phyloP scores from a whole-genome alignment of 495 filamentous ascomycete genomes.

The Annulohypoxylon maeteangense region DNA sequence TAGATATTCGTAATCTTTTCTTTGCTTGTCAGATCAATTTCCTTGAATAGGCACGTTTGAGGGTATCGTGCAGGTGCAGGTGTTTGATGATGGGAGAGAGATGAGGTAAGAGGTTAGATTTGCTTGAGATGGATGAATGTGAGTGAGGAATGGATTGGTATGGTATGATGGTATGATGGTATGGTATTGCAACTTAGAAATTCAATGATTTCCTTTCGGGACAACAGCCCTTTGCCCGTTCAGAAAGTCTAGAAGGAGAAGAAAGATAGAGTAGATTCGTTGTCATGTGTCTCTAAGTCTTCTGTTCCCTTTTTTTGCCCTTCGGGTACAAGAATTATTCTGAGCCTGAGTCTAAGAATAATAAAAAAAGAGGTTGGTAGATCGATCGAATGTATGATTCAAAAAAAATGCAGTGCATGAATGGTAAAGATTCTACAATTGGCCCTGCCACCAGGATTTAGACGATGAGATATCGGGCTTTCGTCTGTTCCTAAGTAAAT shows the following conservation, averaged over 20 bases:
- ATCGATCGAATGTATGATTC: slow-evolving; percentile 24
- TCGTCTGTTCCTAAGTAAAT: slow-evolving; percentile 42
- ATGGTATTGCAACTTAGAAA: slow-evolving; percentile 47
- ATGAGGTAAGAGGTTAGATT: slow-evolving; percentile 16
- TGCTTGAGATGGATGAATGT: slow-evolving; percentile 1
- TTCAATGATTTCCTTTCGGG: slow-evolving; percentile 39
- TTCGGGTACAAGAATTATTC: slow-evolving; percentile 37
- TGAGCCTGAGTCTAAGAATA: slow-evolving; percentile 11
- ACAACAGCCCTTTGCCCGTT: slow-evolving; percentile 42
- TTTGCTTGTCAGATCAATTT: slow-evolving; percentile 42
- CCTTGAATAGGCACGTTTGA: slow-evolving; percentile 25
- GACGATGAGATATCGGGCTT: slow-evolving; percentile 20
- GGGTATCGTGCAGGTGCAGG: slow-evolving; percentile 18
- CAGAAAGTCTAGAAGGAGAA: slow-evolving; percentile 36
- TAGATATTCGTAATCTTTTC: slow-evolving; percentile 16
- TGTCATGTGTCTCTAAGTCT: slow-evolving; percentile 43
- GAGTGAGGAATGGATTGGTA: slow-evolving; percentile 24
- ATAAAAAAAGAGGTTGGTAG: slow-evolving; percentile 35
- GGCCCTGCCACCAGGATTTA: slow-evolving; percentile 43
- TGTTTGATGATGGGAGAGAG: slow-evolving; percentile 4
- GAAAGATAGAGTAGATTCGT: slow-evolving; percentile 39
- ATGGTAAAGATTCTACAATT: slow-evolving; percentile 38
- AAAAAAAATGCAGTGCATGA: slow-evolving; percentile 21
- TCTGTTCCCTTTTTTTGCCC: slow-evolving; percentile 37
- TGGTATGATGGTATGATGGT: slow-evolving; percentile 21